A percentile compares a stretch with the other conserved stretches of the same genome.
phyloP scores from a whole-genome alignment of 768 basidiomycete genomes.

The Tephrocybe rancida region DNA sequence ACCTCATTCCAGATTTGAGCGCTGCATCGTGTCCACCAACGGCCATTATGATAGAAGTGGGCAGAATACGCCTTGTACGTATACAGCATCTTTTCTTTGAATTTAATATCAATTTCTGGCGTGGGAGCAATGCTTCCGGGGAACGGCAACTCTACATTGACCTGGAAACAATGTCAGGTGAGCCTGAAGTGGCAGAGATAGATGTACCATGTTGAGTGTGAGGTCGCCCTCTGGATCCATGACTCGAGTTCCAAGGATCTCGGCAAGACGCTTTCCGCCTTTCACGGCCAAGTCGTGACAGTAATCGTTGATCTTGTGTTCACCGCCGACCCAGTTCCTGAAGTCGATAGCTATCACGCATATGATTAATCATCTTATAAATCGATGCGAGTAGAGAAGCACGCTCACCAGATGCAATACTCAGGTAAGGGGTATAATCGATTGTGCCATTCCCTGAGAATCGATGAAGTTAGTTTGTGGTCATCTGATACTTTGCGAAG shows the following conservation, averaged over 20 bases:
- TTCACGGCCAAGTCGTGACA: slow-evolving; percentile 69
- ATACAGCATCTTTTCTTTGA: slow-evolving; percentile 32
- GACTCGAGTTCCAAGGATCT: slow-evolving; percentile 63
- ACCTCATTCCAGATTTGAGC: slow-evolving; percentile 53
- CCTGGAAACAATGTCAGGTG: slow-evolving; percentile 24
- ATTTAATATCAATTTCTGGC: slow-evolving; percentile 20
- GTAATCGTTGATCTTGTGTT: slow-evolving; percentile 74
- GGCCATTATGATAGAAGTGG: slow-evolving; percentile 36
- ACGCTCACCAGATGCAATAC: slow-evolving; percentile 46
- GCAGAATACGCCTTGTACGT: slow-evolving; percentile 38
- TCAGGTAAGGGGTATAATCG: slow-evolving; percentile 52
- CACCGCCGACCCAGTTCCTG: slow-evolving; percentile 80
- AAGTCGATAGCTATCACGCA: slow-evolving; percentile 65
- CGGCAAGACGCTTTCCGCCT: slow-evolving; percentile 66
- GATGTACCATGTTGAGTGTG: too few relatives aligned
- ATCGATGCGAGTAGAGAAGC: neutral
- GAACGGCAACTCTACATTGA: slow-evolving; percentile 44
- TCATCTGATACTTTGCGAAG: neutral
- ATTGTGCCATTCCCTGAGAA: slow-evolving; percentile 57
- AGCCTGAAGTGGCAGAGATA: too few relatives aligned
- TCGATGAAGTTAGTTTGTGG: neutral
- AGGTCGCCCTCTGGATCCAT: slow-evolving; percentile 67
- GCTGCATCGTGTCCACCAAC: slow-evolving; percentile 51
- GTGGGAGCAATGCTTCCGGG: slow-evolving; percentile 25
- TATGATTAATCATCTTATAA: neutral